Evolutionary conservation across 1,139 yeast species (phyloP).

Genomic region (Saccharomycopsis hybrid): DNA sequence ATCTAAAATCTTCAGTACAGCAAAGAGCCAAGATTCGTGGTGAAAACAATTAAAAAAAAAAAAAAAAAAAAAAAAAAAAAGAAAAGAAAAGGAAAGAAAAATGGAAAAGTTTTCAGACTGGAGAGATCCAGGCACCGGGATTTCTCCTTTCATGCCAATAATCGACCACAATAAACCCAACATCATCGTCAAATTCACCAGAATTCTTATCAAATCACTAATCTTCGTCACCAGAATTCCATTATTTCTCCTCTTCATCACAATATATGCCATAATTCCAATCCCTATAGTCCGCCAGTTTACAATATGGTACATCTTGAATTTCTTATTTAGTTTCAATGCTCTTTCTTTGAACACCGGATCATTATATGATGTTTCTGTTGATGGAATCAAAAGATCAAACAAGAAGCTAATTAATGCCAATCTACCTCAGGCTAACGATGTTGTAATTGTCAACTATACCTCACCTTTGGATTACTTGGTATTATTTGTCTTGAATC

Average conservation of each 20-base stretch:
- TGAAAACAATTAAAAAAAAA: too few species aligned
- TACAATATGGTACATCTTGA: constrained; percentile 20
- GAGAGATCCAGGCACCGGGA: constrained; percentile 81
- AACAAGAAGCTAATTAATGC: constrained; percentile 30
- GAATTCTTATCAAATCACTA: constrained; percentile 24
- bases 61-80: too few species aligned
- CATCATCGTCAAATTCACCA: constrained; percentile 22
- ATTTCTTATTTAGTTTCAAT: constrained; percentile 21
- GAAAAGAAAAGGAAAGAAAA: too few species aligned
- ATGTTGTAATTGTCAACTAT: constrained; percentile 46
- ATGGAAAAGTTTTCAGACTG: constrained; percentile 75
- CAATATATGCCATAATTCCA: constrained; percentile 12
- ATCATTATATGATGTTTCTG: constrained; percentile 34
- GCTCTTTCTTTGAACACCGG: constrained; percentile 23
- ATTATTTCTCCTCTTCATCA: constrained; percentile 26
- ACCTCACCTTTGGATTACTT: constrained; percentile 49
- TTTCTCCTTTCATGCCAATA: constrained; percentile 64
- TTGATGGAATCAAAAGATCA: constrained; percentile 48
- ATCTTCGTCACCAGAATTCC: constrained; percentile 28
- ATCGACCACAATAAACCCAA: constrained; percentile 23
- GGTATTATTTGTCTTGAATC: constrained; percentile 26
- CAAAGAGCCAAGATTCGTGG: too few species aligned
- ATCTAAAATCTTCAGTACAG: too few species aligned
- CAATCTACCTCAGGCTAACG: constrained; percentile 37
- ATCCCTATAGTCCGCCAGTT: constrained; percentile 22